Conservation (phyloP, 768 basidiomycete species). For the Hypsizygus marmoreus region DNA sequence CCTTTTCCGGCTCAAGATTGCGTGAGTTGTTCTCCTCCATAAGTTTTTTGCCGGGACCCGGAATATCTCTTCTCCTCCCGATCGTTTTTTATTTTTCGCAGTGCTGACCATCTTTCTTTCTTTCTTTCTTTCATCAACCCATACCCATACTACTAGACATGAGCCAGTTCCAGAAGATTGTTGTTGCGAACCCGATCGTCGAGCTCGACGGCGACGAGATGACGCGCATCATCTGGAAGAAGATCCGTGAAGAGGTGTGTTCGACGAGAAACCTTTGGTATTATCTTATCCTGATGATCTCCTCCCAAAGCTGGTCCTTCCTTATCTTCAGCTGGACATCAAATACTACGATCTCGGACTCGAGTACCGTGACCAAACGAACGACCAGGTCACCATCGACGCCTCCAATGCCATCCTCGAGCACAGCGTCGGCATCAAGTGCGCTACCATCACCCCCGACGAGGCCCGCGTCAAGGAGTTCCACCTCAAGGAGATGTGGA, state of each 20-base stretch:
- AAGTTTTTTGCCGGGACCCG: constrained; percentile 10
- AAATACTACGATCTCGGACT: constrained; percentile 99
- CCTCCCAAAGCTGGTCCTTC: constrained; percentile 90
- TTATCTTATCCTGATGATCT: neutral
- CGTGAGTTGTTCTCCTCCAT: constrained; percentile 20
- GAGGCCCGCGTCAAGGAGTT: constrained; percentile 96
- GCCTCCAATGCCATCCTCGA: constrained; percentile 93
- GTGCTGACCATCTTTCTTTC: too few relatives aligned
- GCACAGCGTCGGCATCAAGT: constrained; percentile 97
- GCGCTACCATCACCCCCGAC: constrained; percentile 98
- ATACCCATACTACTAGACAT: constrained; percentile 19
- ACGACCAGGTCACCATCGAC: constrained; percentile 91
- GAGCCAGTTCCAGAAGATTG: constrained; percentile 71
- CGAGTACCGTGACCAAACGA: constrained; percentile 92
- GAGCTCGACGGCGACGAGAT: constrained; percentile 99
- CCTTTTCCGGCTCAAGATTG: constrained; percentile 20
- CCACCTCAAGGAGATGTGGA: constrained; percentile 99
- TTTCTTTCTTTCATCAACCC: too few relatives aligned
- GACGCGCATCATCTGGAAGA: constrained; percentile 99
- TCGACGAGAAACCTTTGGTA: neutral
- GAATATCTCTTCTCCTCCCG: neutral
- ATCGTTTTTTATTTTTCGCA: neutral
- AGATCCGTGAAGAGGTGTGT: constrained; percentile 90
- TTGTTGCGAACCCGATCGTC: constrained; percentile 85
- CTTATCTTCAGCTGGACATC: constrained; percentile 93